These are phyloP conservation scores for Scenedesmus sp. DNA, from an alignment of 163 green algal species.

Conservation along the genomic window DNA sequence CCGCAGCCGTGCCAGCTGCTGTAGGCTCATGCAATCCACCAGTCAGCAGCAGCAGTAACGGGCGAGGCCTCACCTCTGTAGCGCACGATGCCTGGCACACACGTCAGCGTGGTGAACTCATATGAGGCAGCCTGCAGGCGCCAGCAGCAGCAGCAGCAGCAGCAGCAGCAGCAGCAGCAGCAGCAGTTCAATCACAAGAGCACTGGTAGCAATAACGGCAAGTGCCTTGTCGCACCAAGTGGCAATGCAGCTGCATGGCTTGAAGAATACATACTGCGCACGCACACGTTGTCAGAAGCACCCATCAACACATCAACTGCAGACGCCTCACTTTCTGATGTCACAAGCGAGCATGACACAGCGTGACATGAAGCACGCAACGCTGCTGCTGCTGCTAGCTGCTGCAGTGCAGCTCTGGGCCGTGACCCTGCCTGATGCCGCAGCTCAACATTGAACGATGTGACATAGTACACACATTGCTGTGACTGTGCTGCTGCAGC, in stretches of 20 bases:
- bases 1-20: too few species aligned
- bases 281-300: too few species aligned
- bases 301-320: neutral
- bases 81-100: conserved; percentile 70
- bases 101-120: conserved; percentile 99
- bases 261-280: too few species aligned
- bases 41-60: neutral
- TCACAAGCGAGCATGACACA: too few species aligned
- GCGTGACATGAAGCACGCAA: too few species aligned
- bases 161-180: neutral
- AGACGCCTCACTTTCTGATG: too few species aligned
- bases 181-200: too few species aligned
- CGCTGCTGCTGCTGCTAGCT: conserved; percentile 2
- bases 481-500: neutral
- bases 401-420: neutral
- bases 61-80: conserved; percentile 64
- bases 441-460: neutral
- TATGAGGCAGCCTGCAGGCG: conserved; percentile 78
- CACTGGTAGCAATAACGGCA: neutral
- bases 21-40: too few species aligned
- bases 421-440: neutral
- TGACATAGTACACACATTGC: neutral
- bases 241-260: too few species aligned
- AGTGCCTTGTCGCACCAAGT: too few species aligned
- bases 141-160: neutral